phyloP scores from a whole-genome alignment of 257 asterid genomes.

The Eustoma russellianum region DNA sequence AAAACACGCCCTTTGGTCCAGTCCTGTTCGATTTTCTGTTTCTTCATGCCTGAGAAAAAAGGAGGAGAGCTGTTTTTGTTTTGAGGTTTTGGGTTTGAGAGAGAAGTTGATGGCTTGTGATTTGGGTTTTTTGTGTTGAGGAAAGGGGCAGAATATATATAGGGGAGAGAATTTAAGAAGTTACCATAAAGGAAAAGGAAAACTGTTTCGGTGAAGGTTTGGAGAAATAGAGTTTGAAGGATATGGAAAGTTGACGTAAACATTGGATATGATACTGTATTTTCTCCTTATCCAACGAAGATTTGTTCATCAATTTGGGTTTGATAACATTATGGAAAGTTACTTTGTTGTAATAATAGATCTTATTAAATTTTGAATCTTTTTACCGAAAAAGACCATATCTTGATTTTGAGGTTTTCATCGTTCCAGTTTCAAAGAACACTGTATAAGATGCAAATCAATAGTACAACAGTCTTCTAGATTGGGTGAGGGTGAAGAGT shows the following conservation, averaged over 20 bases:
- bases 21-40: neutral
- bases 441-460: too few species aligned
- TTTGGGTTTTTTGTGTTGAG: neutral
- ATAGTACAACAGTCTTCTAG: too few species aligned
- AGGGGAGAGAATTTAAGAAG: neutral
- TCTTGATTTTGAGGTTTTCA: too few species aligned
- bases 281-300: constrained; percentile 42
- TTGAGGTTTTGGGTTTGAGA: neutral
- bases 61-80: neutral
- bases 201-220: constrained; percentile 4
- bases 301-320: too few species aligned
- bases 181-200: neutral
- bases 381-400: too few species aligned
- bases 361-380: too few species aligned
- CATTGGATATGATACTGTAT: constrained; percentile 6
- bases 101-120: too few species aligned
- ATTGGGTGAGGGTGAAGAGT: too few species aligned
- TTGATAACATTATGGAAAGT: too few species aligned
- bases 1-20: constrained; percentile 40
- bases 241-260: constrained; percentile 12
- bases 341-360: too few species aligned
- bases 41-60: constrained; percentile 11
- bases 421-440: too few species aligned
- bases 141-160: neutral
- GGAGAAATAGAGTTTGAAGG: constrained; percentile 11